Evolutionary conservation across 1,284 basidiomycete genomes (phyloP).

Genomic region (Leccinum griseonigrum): DNA sequence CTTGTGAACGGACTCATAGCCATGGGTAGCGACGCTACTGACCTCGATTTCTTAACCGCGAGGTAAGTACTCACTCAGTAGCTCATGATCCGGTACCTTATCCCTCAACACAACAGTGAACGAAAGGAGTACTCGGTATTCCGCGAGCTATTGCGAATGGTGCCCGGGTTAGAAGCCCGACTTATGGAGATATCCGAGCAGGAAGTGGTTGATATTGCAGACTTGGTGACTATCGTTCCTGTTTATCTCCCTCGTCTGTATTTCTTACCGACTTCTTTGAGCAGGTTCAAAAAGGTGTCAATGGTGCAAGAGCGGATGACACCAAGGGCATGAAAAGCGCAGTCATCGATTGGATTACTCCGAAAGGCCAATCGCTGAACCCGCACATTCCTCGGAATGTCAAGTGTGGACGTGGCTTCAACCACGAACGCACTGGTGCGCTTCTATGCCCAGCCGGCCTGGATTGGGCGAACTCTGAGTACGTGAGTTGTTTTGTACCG

Average conservation of each 20-base stretch:
- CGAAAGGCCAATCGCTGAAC: not conserved
- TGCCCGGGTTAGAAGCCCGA: not conserved
- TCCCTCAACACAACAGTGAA: not conserved
- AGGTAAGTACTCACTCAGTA: not conserved
- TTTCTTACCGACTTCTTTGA: not conserved
- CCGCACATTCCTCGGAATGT: constrained; percentile 7
- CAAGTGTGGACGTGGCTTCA: constrained; percentile 1
- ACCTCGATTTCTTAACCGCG: not conserved
- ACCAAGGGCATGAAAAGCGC: not conserved
- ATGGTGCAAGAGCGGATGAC: constrained; percentile 6
- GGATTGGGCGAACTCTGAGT: too few relatives aligned
- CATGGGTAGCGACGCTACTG: not conserved
- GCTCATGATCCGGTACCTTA: not conserved
- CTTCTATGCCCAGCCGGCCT: too few relatives aligned
- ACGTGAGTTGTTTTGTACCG: not conserved
- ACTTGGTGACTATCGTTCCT: not conserved
- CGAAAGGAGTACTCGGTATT: not conserved
- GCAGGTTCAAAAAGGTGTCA: constrained; percentile 2
- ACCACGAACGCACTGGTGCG: too few relatives aligned
- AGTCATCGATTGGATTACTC: not conserved
- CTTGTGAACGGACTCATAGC: not conserved
- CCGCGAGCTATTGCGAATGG: not conserved
- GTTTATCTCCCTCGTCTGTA: too few relatives aligned
- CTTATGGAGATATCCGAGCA: not conserved
- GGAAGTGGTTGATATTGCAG: not conserved